Conservation (phyloP, 208 protist genomes). For the Trichomonas vaginalis region DNA sequence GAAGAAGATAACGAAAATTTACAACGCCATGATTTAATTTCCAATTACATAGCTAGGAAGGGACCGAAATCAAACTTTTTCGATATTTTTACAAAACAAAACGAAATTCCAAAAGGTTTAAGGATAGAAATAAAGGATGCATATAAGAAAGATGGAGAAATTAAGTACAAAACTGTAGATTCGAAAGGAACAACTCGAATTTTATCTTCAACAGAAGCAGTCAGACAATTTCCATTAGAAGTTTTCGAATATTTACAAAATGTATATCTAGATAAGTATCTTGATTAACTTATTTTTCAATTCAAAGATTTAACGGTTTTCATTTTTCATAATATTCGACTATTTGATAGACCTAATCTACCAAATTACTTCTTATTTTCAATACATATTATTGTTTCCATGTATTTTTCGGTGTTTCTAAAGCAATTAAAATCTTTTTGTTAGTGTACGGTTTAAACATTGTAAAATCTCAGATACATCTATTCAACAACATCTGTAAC, state of each 20-base stretch:
- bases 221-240: not conserved
- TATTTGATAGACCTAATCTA: no score
- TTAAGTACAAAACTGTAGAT: not conserved
- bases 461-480: no score
- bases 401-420: no score
- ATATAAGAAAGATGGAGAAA: not conserved
- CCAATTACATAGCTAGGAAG: not conserved
- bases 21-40: not conserved
- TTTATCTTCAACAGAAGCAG: not conserved
- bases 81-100: not conserved
- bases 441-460: no score
- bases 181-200: not conserved
- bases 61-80: not conserved
- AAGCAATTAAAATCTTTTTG: no score
- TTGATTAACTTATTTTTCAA: no score
- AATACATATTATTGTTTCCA: no score
- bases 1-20: not conserved
- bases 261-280: no score
- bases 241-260: not conserved
- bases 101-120: not conserved
- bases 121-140: not conserved
- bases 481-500: no score
- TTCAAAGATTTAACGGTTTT: no score
- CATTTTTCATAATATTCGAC: no score
- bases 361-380: no score